These are phyloP conservation scores for Flueggea neowawraea DNA, from an alignment of 441 rosid species.

Conservation along the genomic window DNA sequence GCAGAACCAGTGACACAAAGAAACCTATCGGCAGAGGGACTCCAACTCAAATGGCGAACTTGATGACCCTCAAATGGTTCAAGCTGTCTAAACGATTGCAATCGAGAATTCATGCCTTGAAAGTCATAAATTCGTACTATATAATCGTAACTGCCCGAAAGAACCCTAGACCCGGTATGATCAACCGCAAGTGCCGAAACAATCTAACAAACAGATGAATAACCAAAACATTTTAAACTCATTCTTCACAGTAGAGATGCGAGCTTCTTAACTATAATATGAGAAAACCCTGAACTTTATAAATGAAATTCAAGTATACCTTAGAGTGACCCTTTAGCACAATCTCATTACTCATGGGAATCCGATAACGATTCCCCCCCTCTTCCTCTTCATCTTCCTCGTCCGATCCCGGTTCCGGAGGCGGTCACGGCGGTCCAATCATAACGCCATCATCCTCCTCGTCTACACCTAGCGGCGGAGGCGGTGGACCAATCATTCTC, in stretches of 20 bases:
- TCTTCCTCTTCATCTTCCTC: conserved; percentile 31
- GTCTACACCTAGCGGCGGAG: too few relatives aligned
- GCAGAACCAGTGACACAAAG: too few relatives aligned
- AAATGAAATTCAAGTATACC: too few relatives aligned
- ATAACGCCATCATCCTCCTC: too few relatives aligned
- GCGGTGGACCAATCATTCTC: too few relatives aligned
- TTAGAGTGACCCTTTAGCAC: too few relatives aligned
- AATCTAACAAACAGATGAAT: too few relatives aligned
- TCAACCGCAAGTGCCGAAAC: too few relatives aligned
- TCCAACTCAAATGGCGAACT: conserved; percentile 95
- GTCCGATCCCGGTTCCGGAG: conserved; percentile 33
- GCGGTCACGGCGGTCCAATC: conserved; percentile 74
- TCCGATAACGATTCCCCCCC: conserved; percentile 53
- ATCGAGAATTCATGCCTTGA: conserved; percentile 93
- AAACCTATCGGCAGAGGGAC: conserved; percentile 90
- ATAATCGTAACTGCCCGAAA: conserved; percentile 96
- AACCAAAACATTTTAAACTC: too few relatives aligned
- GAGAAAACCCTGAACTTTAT: too few relatives aligned
- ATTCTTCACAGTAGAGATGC: conserved; percentile 91
- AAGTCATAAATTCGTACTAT: conserved; percentile 89
- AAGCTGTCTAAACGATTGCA: conserved; percentile 87
- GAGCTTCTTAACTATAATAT: too few relatives aligned
- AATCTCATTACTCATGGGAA: conserved; percentile 86
- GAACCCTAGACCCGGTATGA: too few relatives aligned
- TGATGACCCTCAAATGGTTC: conserved; percentile 98